phyloP scores from a whole-genome alignment of 2,329 filamentous ascomycete genomes.

The Venturia aucupariae region DNA sequence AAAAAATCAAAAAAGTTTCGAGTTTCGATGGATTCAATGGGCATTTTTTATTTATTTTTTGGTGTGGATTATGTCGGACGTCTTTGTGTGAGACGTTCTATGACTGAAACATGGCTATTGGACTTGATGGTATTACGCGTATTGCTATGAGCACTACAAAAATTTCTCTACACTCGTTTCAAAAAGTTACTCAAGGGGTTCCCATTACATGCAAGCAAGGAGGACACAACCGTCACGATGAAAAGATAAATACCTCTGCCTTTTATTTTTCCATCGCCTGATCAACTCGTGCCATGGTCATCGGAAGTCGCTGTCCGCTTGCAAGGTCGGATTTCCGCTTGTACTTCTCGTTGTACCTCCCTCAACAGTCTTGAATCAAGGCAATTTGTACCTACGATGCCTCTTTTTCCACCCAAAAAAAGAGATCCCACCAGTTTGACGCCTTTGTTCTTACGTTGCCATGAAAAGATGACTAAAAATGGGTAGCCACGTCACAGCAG shows the following conservation, averaged over 20 bases:
- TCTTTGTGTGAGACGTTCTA: background rate
- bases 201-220: background rate
- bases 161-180: background rate
- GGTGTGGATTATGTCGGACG: background rate
- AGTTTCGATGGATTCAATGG: background rate
- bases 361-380: too few relatives aligned
- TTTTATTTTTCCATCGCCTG: background rate
- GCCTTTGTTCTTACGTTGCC: too few relatives aligned
- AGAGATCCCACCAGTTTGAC: too few relatives aligned
- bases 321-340: background rate
- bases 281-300: background rate
- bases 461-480: too few relatives aligned
- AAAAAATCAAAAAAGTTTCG: background rate
- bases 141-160: background rate
- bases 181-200: background rate
- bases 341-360: too few relatives aligned
- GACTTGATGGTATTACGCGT: constrained; percentile 1
- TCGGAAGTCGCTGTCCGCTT: background rate
- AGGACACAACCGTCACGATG: background rate
- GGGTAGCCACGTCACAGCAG: too few relatives aligned
- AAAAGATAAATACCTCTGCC: background rate
- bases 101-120: background rate
- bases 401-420: too few relatives aligned
- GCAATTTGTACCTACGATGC: too few relatives aligned
- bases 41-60: background rate